These are phyloP conservation scores for Vitis labrusca DNA, from an alignment of 164 flowering plant genomes.

Conservation along the genomic window DNA sequence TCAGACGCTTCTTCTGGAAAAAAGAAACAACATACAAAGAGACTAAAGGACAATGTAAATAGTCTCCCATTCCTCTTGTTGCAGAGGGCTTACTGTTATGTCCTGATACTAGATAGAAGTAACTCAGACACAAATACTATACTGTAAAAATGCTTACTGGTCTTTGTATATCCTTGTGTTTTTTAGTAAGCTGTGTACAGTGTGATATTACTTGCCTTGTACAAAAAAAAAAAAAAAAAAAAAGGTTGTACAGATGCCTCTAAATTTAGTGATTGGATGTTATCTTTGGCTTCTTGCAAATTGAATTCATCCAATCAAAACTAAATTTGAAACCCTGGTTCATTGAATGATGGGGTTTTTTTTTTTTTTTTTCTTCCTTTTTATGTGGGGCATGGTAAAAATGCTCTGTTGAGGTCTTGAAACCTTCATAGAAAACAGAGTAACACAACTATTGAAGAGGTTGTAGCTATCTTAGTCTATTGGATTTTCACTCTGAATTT, in stretches of 20 bases:
- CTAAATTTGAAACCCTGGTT: no score
- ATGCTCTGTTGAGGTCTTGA: no score
- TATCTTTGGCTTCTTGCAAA: no score
- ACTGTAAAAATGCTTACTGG: conserved; percentile 12
- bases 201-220: conserved; percentile 9
- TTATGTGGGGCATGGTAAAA: no score
- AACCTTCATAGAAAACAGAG: no score
- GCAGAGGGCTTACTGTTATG: background rate
- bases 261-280: background rate
- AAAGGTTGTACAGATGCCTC: conserved; percentile 5
- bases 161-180: conserved; percentile 4
- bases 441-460: no score
- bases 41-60: conserved; percentile 9
- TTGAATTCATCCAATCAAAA: no score
- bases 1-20: conserved; percentile 8
- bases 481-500: no score
- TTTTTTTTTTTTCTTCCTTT: no score
- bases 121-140: conserved; percentile 5
- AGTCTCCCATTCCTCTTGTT: background rate
- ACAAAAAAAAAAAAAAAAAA: background rate
- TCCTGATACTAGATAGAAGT: conserved; percentile 6
- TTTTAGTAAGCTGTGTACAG: conserved; percentile 19
- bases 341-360: no score
- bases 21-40: background rate
- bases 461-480: no score